Evolutionary conservation across 345 rosid genomes (phyloP), one percentile per base, ranked within the genome.

Genomic region (Sisymbrium irio): DNA sequence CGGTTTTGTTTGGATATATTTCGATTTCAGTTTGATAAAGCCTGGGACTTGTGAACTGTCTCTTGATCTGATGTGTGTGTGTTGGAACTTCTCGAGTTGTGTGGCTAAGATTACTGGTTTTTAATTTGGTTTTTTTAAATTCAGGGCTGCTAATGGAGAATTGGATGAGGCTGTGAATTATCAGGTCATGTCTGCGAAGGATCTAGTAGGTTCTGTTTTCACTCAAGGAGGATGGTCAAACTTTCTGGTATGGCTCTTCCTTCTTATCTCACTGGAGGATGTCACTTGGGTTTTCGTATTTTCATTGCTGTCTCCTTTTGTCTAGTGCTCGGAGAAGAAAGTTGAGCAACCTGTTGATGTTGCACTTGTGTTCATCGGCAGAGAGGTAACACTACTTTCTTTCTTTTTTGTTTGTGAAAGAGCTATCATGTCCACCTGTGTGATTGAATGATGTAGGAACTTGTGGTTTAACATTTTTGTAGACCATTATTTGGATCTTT

Each of bases 301-400:
- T 64, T 62, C 45, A 50, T 66, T 72, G 0, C 5, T 65, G 5
- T 47, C 14, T 68, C n/a, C 27, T 22, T 33, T 71, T 69, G 41
- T 28, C 15, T 64, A 95, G 97, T 92, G 99, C 81, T 75, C 92
- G 12, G 83, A 73, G 73, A 82, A 82, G 81, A 82, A 90, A 73
- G 72, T 62, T 71, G 77, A 72, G 56, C 88, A 82, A 33, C 58
- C 86, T 45, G 79, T 85, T 74, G 97, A 89, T 75, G 79, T 92
- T 18, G 97, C 94, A 5, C 84, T 90, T 75, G 85, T 95, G 75
- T 92, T 95, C 84, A 82, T 92, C 22, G 98, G 99, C 66, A 83
- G 88, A 77, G 87, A 89, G 94, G 99, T 95, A 82, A 81, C 30
- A 3, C n/a, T 12, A 3, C 25, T 22, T 22, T 22, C 3, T 22